Conservation (phyloP, 805 yeast genomes). For the Lachancea thermotolerans region DNA sequence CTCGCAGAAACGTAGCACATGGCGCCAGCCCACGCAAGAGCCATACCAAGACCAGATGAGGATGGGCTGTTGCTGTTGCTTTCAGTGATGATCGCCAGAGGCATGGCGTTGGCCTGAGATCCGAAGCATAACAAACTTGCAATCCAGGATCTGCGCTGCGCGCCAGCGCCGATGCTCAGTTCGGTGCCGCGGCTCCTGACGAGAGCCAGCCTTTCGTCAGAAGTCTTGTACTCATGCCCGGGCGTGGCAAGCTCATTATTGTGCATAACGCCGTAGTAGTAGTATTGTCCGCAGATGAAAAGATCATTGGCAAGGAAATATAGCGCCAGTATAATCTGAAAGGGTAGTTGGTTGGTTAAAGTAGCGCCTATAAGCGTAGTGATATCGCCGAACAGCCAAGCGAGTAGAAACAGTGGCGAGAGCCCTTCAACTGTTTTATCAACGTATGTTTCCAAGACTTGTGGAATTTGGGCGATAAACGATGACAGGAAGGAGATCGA, state of each 20-base stretch:
- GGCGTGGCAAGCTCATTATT: constrained; percentile 27
- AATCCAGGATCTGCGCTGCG: constrained; percentile 8
- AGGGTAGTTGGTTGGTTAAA: constrained; percentile 70
- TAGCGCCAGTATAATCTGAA: constrained; percentile 64
- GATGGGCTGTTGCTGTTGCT: constrained; percentile 14
- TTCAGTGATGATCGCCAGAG: constrained; percentile 5
- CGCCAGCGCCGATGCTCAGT: neutral
- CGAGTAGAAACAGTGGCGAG: constrained; percentile 44
- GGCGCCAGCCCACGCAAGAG: constrained; percentile 76
- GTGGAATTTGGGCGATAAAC: constrained; percentile 49
- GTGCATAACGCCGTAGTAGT: constrained; percentile 47
- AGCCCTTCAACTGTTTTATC: constrained; percentile 57
- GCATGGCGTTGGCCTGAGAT: constrained; percentile 3
- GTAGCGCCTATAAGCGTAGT: constrained; percentile 63
- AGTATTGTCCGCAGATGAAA: constrained; percentile 61
- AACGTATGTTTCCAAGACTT: constrained; percentile 46
- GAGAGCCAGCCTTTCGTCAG: constrained; percentile 6
- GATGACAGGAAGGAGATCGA: constrained; percentile 40
- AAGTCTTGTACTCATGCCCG: constrained; percentile 31
- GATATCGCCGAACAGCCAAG: constrained; percentile 40
- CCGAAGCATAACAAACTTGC: constrained; percentile 2
- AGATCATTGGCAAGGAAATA: constrained; percentile 72
- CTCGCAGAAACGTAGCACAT: constrained; percentile 68
- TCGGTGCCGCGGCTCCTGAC: constrained; percentile 10
- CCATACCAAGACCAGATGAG: constrained; percentile 33